These are phyloP conservation scores for Alternaria sp. DNA, from an alignment of 2,329 filamentous ascomycete species.

Conservation along the genomic window DNA sequence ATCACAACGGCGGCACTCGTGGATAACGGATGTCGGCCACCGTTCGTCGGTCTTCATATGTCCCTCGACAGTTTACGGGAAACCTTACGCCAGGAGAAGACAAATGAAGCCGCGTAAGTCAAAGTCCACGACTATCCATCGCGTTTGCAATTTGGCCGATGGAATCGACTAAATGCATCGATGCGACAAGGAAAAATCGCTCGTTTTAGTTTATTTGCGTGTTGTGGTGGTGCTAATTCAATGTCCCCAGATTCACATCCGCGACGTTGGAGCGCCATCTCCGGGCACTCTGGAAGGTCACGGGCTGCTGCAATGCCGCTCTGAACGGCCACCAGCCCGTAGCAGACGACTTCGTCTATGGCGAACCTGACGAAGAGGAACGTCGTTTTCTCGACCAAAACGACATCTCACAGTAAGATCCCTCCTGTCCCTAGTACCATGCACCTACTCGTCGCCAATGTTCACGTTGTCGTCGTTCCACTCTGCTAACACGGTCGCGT, in stretches of 20 bases:
- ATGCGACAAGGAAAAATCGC: slow-evolving; percentile 52
- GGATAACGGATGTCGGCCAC: slow-evolving; percentile 57
- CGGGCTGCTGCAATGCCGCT: slow-evolving; percentile 56
- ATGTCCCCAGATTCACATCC: slow-evolving; percentile 74
- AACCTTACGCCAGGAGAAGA: slow-evolving; percentile 49
- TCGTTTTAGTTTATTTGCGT: slow-evolving; percentile 43
- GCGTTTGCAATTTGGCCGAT: slow-evolving; percentile 23
- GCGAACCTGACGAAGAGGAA: slow-evolving; percentile 60
- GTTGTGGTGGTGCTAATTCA: slow-evolving; percentile 49
- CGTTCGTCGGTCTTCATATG: slow-evolving; percentile 53
- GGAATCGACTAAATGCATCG: slow-evolving; percentile 19
- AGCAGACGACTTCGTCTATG: slow-evolving; percentile 62
- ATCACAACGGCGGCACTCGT: slow-evolving; percentile 51
- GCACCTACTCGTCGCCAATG: slow-evolving; percentile 1
- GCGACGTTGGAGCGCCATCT: slow-evolving; percentile 72
- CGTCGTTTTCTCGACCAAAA: slow-evolving; percentile 63
- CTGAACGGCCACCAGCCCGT: slow-evolving; percentile 61
- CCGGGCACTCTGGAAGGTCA: slow-evolving; percentile 83
- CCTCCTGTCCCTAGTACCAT: slow-evolving; percentile 6
- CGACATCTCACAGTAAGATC: slow-evolving; percentile 62
- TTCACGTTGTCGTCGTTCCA: slow-evolving; percentile 29
- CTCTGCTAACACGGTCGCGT: slow-evolving; percentile 37
- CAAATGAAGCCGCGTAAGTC: slow-evolving; percentile 55
- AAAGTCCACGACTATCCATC: slow-evolving; percentile 11
- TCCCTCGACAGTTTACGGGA: slow-evolving; percentile 55